These are phyloP conservation scores for Apiospora hydei DNA, from an alignment of 2,329 filamentous ascomycete genomes.

Conservation along the genomic window DNA sequence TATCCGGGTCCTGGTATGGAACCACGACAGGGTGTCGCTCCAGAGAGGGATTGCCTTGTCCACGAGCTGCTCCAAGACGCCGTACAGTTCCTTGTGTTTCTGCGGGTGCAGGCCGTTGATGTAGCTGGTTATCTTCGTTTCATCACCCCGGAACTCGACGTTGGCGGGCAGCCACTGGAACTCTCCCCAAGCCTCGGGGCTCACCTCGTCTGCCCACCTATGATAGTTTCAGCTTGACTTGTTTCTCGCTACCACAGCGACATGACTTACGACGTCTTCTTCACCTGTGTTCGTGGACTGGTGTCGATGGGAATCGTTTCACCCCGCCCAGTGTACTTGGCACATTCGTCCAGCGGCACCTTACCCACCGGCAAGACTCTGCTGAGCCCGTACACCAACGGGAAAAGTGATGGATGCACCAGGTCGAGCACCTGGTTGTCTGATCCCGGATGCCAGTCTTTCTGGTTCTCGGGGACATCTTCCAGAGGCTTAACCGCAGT, in stretches of 20 bases:
- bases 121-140: slow-evolving; percentile 49
- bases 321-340: background rate
- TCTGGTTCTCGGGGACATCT: slow-evolving; percentile 48
- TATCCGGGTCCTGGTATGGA: background rate
- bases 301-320: background rate
- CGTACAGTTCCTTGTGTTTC: slow-evolving; percentile 43
- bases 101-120: slow-evolving; percentile 54
- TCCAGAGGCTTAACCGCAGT: slow-evolving; percentile 51
- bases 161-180: slow-evolving; percentile 56
- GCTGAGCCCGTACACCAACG: slow-evolving; percentile 54
- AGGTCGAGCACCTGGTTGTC: slow-evolving; percentile 62
- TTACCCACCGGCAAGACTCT: background rate
- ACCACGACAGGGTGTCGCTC: slow-evolving; percentile 32
- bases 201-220: background rate
- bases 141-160: slow-evolving; percentile 38
- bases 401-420: slow-evolving; percentile 66
- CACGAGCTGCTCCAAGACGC: slow-evolving; percentile 45
- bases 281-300: background rate
- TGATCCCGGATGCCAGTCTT: slow-evolving; percentile 65
- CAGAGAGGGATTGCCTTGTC: slow-evolving; percentile 49
- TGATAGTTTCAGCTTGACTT: background rate
- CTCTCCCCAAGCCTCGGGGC: background rate
- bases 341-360: slow-evolving; percentile 4
- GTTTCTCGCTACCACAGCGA: background rate
- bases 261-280: background rate